Evolutionary conservation across 106 monocot genomes (phyloP), one percentile per base, ranked within the genome.

Genomic region (Xerophyta viscosa): DNA sequence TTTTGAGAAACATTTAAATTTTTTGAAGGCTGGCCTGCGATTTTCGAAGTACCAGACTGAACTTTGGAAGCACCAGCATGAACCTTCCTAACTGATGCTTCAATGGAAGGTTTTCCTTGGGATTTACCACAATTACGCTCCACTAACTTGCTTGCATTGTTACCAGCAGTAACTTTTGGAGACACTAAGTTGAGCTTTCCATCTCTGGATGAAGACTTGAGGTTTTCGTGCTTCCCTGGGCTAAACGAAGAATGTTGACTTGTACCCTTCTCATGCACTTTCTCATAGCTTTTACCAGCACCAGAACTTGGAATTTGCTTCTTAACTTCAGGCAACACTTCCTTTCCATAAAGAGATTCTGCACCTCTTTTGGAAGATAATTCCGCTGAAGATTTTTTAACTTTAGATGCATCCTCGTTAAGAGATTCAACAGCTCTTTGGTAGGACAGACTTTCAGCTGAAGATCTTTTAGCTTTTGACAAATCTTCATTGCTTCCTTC

Each of bases 41-140:
- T 6, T 66, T 77, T 80, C 27, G 69, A 65, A 33, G 72, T 25
- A 60, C 33, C 15, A 29, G 24, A 43, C 23, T 71, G 62, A 58
- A 56, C 28, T 58, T 70, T n/a, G n/a, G 69, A 65, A 33, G 72
- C 25, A 60, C 33, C 15, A 29, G 24, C 48, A 20, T 71, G 62
- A 58, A 56, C 28, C 54, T 70, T 81, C 49, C 77, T 90, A 31
- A 11, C 27, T 22, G 58, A 45, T 21, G 57, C 25, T 31, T 36
- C 43, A 18, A 18, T 46, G n/a, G 52, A 68, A 24, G 61, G 36
- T 51, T 65, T 76, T 21, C 25, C 28, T 62, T 67, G 60, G 24
- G 53, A 17, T 11, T 58, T 81, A 12, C 29, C 10, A 28, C 21
- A 52, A 67, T 76, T 79, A 20, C 37, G 62, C n/a, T 71, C 76